Conservation (phyloP, 495 filamentous ascomycete genomes). For the Penicillium canescens region DNA sequence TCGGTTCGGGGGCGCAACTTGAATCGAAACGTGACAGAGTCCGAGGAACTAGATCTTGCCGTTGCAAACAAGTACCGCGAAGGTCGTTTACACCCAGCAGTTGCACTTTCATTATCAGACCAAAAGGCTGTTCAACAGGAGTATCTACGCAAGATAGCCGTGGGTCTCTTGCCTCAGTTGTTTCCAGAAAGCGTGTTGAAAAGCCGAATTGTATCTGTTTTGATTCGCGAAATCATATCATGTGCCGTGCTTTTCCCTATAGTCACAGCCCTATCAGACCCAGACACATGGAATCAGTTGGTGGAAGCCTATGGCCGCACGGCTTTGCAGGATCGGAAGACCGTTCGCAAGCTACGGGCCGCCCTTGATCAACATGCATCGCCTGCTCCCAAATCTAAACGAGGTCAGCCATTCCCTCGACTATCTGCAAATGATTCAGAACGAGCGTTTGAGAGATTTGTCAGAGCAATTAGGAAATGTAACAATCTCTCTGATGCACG, state of each 20-base stretch:
- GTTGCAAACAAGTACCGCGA: slow-evolving; percentile 91
- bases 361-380: slow-evolving; percentile 95
- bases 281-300: slow-evolving; percentile 95
- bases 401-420: slow-evolving; percentile 65
- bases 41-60: slow-evolving; percentile 90
- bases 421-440: slow-evolving; percentile 74
- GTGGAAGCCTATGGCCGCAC: slow-evolving; percentile 87
- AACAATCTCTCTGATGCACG: slow-evolving; percentile 94
- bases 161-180: slow-evolving; percentile 69
- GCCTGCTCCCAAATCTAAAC: slow-evolving; percentile 67
- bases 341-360: slow-evolving; percentile 88
- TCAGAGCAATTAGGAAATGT: slow-evolving; percentile 83
- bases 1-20: slow-evolving; percentile 83
- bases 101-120: slow-evolving; percentile 77
- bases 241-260: slow-evolving; percentile 45
- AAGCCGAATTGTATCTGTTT: slow-evolving; percentile 74
- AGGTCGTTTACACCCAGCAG: slow-evolving; percentile 87
- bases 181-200: slow-evolving; percentile 72
- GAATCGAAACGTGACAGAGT: slow-evolving; percentile 89
- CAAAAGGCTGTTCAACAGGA: slow-evolving; percentile 82
- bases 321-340: slow-evolving; percentile 92
- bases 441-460: slow-evolving; percentile 89
- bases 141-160: slow-evolving; percentile 71
- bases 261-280: slow-evolving; percentile 59
- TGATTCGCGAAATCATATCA: slow-evolving; percentile 83